A percentile compares a stretch with the other conserved stretches of the same genome.
Evolutionary conservation across 805 yeast genomes (phyloP).

Genomic region (Candida arabinofermentans): DNA sequence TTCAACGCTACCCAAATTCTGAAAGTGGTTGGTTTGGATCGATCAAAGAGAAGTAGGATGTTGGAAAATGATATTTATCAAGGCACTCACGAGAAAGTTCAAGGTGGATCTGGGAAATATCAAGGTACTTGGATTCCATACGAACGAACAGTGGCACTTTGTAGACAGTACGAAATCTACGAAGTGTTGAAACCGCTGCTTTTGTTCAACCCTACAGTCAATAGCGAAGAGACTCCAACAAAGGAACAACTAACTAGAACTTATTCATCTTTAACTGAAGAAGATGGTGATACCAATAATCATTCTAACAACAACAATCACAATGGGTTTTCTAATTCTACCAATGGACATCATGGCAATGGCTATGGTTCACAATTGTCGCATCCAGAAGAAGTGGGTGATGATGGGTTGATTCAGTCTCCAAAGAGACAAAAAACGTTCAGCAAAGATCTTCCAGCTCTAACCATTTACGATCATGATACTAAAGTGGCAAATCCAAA

Average conservation of each 20-base stretch:
- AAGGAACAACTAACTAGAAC: slow-evolving; percentile 36
- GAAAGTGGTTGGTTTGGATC: slow-evolving; percentile 64
- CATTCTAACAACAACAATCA: not conserved
- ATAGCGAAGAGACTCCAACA: slow-evolving; percentile 41
- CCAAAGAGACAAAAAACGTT: slow-evolving; percentile 13
- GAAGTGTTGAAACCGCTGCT: slow-evolving; percentile 50
- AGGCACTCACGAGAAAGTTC: slow-evolving; percentile 66
- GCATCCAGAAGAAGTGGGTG: slow-evolving; percentile 2
- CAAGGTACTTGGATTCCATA: slow-evolving; percentile 76
- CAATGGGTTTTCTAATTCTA: not conserved
- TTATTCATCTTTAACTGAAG: slow-evolving; percentile 18
- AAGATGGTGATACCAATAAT: slow-evolving; percentile 16
- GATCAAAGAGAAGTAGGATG: slow-evolving; percentile 57
- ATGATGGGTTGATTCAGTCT: slow-evolving; percentile 3
- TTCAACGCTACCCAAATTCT: slow-evolving; percentile 72
- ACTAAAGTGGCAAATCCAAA: slow-evolving; percentile 37
- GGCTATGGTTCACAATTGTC: not conserved
- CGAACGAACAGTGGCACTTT: slow-evolving; percentile 53
- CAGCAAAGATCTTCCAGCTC: slow-evolving; percentile 15
- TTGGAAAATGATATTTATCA: slow-evolving; percentile 61
- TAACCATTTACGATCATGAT: slow-evolving; percentile 36
- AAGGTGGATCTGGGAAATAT: slow-evolving; percentile 71
- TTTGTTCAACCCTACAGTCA: slow-evolving; percentile 35
- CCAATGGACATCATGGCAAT: not conserved
- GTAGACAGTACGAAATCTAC: slow-evolving; percentile 55